A percentile compares a stretch with the other conserved stretches of the same genome.
Evolutionary conservation across 2,329 filamentous ascomycete genomes (phyloP).

Genomic region (Nothophoma quercina): DNA sequence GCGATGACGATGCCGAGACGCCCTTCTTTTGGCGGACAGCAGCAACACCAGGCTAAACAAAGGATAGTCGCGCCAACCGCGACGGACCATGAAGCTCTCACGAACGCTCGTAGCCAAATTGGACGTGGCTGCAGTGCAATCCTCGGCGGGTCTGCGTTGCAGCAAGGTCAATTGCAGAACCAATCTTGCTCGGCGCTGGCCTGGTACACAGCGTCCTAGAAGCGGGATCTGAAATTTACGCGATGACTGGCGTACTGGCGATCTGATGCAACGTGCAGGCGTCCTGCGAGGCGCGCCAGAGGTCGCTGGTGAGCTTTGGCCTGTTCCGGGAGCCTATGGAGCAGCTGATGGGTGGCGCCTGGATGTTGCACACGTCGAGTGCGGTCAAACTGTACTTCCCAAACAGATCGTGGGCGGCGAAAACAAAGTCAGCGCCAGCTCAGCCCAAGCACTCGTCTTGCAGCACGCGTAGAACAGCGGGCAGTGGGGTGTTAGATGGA

Average conservation of each 20-base stretch:
- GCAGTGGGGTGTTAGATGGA: conserved; percentile 9
- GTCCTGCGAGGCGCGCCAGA: conserved; percentile 27
- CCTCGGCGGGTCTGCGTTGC: conserved; percentile 21
- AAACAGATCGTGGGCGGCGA: conserved; percentile 26
- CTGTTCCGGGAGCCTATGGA: conserved; percentile 19
- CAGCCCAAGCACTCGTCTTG: conserved; percentile 5
- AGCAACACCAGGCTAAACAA: conserved; percentile 39
- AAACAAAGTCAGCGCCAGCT: conserved; percentile 23
- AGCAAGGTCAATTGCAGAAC: conserved; percentile 28
- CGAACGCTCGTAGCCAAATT: conserved; percentile 31
- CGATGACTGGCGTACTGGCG: conserved; percentile 23
- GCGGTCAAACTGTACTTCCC: conserved; percentile 24
- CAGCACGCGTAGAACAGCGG: conserved; percentile 7
- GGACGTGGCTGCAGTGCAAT: conserved; percentile 47
- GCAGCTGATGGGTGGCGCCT: conserved; percentile 30
- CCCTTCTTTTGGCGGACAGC: conserved; percentile 33
- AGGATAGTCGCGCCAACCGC: conserved; percentile 32
- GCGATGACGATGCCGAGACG: conserved; percentile 24
- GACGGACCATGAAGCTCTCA: conserved; percentile 35
- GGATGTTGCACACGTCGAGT: conserved; percentile 35
- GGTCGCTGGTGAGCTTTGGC: conserved; percentile 22
- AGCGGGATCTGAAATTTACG: conserved; percentile 33
- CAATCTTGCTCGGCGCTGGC: conserved; percentile 21
- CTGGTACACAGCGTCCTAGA: conserved; percentile 32
- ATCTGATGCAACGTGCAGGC: conserved; percentile 33